phyloP scores from a whole-genome alignment of 2,329 filamentous ascomycete genomes.

The Ploettnerulaceae sp. region DNA sequence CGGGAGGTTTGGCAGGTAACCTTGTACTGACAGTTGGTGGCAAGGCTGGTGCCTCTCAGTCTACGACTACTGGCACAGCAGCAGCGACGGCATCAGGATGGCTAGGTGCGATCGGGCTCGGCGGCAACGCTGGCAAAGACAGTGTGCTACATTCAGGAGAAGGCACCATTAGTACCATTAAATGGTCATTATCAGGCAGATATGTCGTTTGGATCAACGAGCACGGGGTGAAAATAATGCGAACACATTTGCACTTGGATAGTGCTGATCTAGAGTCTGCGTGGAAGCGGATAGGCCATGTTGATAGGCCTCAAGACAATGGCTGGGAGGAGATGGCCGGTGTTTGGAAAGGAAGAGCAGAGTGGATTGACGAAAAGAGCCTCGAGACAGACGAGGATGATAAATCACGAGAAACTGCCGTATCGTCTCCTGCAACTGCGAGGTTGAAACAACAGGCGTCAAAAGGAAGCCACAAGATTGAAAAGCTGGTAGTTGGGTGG shows the following conservation, averaged over 20 bases:
- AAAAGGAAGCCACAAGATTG: conserved; percentile 48
- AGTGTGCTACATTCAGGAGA: conserved; percentile 87
- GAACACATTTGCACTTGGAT: conserved; percentile 78
- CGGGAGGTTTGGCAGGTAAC: conserved; percentile 82
- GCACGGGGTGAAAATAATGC: conserved; percentile 96
- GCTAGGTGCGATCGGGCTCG: conserved; percentile 83
- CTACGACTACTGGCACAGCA: conserved; percentile 79
- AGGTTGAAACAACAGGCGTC: conserved; percentile 46
- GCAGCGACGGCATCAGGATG: conserved; percentile 82
- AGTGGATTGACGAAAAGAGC: conserved; percentile 85
- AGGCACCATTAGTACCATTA: conserved; percentile 83
- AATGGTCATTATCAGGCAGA: conserved; percentile 89
- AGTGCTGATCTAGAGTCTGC: conserved; percentile 71
- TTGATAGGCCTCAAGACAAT: conserved; percentile 79
- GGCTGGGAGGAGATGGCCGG: conserved; percentile 95
- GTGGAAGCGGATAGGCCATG: conserved; percentile 92
- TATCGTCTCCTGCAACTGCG: conserved; percentile 42
- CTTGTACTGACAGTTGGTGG: conserved; percentile 83
- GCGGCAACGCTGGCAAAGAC: conserved; percentile 74
- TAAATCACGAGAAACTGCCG: conserved; percentile 28
- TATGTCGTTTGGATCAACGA: conserved; percentile 96
- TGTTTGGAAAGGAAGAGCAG: conserved; percentile 86
- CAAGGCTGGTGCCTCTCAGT: conserved; percentile 69
- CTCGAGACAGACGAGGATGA: conserved; percentile 68
- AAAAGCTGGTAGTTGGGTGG: conserved; percentile 91